phyloP scores from a whole-genome alignment of 257 asterid genomes.

The Solanum etuberosum region DNA sequence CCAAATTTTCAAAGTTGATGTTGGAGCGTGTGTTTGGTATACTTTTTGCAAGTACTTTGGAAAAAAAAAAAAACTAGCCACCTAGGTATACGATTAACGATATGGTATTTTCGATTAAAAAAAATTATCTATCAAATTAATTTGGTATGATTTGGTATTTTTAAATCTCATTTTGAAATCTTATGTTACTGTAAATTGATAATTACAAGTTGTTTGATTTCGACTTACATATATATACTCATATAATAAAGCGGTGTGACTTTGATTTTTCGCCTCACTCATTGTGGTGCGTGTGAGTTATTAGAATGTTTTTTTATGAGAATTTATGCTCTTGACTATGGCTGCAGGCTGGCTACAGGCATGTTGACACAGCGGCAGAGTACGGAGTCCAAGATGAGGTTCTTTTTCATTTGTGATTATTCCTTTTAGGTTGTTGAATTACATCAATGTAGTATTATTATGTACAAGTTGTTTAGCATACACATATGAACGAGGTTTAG shows the following conservation, averaged over 20 bases:
- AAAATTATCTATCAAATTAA: no score
- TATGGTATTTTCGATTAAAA: no score
- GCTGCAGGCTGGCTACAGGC: conserved; percentile 70
- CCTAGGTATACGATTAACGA: no score
- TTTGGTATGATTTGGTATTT: no score
- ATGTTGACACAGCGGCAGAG: conserved; percentile 51
- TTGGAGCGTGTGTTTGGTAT: neutral
- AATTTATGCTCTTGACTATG: neutral
- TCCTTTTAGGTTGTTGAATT: neutral
- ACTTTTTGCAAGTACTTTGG: no score
- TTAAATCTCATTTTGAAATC: neutral
- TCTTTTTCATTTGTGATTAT: neutral
- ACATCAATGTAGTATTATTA: neutral
- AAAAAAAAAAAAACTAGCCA: no score
- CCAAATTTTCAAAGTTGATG: no score
- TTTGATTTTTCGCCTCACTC: neutral
- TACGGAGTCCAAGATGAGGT: conserved; percentile 52
- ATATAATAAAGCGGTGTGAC: neutral
- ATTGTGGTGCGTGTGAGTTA: neutral
- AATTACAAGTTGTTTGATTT: no score
- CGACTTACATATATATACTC: neutral
- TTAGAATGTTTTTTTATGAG: neutral
- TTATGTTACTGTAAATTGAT: neutral
- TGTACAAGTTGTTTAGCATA: neutral
- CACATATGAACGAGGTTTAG: neutral